Evolutionary conservation across 1,284 basidiomycete species (phyloP), one percentile per base, ranked within the genome.

Genomic region (Tilletia indica): DNA sequence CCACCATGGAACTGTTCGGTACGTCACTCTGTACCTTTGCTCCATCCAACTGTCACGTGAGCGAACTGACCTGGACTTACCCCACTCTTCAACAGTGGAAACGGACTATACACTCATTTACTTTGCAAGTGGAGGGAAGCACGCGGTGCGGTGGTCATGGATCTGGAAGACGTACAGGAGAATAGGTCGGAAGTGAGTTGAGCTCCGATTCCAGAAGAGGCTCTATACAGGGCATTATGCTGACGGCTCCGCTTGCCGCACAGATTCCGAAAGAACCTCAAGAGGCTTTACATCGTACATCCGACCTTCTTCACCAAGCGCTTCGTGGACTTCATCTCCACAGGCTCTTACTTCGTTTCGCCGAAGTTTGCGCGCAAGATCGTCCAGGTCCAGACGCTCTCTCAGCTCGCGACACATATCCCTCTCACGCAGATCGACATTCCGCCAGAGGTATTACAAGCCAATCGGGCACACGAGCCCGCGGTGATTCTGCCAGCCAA

Each of bases 311-410:
- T 93, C 85, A 90, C 92, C 4, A 93, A 73, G 25, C 72, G 69
- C 14, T 48, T 71, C 58, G 42, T 80, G 92, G 92, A 93, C 90
- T 85, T 93, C 9, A 92, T 94, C 82, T 92, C 91, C 9, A 86
- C 93, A 68, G 92, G 92, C 56, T 91, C 92, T 4, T 91, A 92
- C 56, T 90, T 93, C 74, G 91, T 94, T 78, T 92, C 91, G 89
- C 92, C 92, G 39, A 94, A 94, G 83, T 94, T 94, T 86, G 92
- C 91, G 82, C 89, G 90, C 77, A 94, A 94, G 86, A 88, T 94
- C 74, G 85, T 87, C 45, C 93, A 91, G 82, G 87, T 91, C 71
- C 86, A 88, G 71, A 92, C 91, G 0, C 87, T 94, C 12, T 91
- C 90, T 21, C 89, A 90, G 49, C 87, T 94, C 68, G 92, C 92